Evolutionary conservation across 129 eudicot genomes (phyloP).

Genomic region (Silybum marianum): DNA sequence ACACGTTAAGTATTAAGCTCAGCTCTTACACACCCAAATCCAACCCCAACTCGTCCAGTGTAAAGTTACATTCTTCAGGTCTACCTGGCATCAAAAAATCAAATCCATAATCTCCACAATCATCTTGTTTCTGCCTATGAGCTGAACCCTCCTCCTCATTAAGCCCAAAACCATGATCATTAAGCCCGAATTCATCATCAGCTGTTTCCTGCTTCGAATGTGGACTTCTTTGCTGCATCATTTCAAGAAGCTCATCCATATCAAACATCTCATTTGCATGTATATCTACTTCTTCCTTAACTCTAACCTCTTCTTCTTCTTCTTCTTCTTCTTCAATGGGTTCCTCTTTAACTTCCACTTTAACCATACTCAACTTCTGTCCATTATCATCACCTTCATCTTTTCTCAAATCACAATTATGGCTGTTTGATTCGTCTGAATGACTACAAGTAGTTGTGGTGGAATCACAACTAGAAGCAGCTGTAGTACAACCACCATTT

Average conservation of each 20-base stretch:
- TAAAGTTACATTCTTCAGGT: slow-evolving; percentile 49
- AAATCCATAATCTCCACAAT: slow-evolving; percentile 25
- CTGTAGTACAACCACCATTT: not conserved
- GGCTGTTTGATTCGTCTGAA: slow-evolving; percentile 22
- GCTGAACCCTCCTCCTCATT: too few relatives aligned
- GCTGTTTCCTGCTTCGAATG: not conserved
- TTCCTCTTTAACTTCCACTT: slow-evolving; percentile 32
- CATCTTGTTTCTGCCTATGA: not conserved
- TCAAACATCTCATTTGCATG: slow-evolving; percentile 59
- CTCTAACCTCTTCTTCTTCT: not conserved
- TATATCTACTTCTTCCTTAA: slow-evolving; percentile 17
- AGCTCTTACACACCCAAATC: slow-evolving; percentile 8
- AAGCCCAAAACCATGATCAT: too few relatives aligned
- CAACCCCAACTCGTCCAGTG: slow-evolving; percentile 43
- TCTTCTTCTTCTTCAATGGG: not conserved
- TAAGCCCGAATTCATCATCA: too few relatives aligned
- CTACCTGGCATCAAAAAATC: slow-evolving; percentile 71
- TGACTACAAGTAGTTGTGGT: slow-evolving; percentile 34
- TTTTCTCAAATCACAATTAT: not conserved
- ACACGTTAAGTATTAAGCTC: not conserved
- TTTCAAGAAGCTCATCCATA: slow-evolving; percentile 57
- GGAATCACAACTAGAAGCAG: slow-evolving; percentile 36
- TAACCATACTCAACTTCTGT: not conserved
- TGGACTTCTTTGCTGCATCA: slow-evolving; percentile 23
- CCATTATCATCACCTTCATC: not conserved